Base-by-base conservation (phyloP, 2,329 filamentous ascomycete species). In the Aspergillus sojae region DNA sequence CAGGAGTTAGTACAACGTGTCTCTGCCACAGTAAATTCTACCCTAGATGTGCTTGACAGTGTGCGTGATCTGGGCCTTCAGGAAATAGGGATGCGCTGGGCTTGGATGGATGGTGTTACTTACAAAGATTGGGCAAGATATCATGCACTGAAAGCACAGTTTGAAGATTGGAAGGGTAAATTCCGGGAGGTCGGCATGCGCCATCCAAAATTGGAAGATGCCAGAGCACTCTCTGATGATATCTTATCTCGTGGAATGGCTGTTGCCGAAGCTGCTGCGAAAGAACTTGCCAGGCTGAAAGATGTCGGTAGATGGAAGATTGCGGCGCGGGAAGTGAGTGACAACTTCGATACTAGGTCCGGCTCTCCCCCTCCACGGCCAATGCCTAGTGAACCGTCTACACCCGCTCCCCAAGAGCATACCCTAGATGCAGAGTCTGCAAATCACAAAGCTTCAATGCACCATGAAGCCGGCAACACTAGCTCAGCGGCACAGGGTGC, bases 101-200 rank as follows among this genome's bases (percentile, higher is more conserved):
- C 94, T 14, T 96, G 92, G 90, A 95, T 93, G 81, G 93, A 98
- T 62, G 93, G 93, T 36, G 87, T 99, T 65, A 96, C 94, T 1
- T 97, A 99, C 83, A 94, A 96, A 77, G 93, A 99, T 77, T 99
- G 95, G 95, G 88, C 90, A 64, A 95, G 94, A 76, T 99, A 97
- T 74, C 93, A 98, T 76, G 88, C 91, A 64, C 83, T 99, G 62
- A 96, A 92, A 81, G 87, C 86, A 60, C 90, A 91, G 14, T 91
- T 97, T 58, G 89, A 90, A 55, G 88, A 92, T 71, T 97, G 94
- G 93, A 90, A 92, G 61, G 84, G 87, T 41, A 92, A 96, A 69
- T 88, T 99, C 55, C 89, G 92, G 74, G 84, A 88, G 63, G 86
- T 94, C 59, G 91, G 93, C 45, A 85, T 90, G 64, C 85, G 88